Evolutionary conservation across 441 rosid genomes (phyloP).

Genomic region (Populus tomentosa): DNA sequence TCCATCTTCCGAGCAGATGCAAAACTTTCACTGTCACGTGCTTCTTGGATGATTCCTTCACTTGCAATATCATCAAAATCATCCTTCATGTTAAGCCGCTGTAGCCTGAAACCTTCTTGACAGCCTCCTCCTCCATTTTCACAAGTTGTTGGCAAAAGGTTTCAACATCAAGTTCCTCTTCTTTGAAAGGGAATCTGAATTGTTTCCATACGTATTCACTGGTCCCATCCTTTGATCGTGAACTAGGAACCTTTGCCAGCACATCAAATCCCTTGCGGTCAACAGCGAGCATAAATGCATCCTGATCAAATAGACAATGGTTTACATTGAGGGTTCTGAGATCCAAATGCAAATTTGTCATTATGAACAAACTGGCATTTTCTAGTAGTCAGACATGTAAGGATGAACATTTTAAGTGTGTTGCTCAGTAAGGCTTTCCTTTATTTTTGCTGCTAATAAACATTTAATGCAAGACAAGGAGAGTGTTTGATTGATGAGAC

Average conservation of each 20-base stretch:
- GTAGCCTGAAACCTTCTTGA: conserved; percentile 61
- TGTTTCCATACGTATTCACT: conserved; percentile 73
- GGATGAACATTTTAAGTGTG: not conserved
- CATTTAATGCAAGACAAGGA: not conserved
- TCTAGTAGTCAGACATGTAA: not conserved
- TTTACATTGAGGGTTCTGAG: not conserved
- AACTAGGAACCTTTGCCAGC: conserved; percentile 58
- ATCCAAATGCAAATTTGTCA: not conserved
- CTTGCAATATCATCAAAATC: no score
- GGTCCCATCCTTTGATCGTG: conserved; percentile 22
- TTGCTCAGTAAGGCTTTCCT: not conserved
- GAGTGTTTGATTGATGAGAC: not conserved
- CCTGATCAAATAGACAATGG: conserved; percentile 35
- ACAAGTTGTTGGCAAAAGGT: conserved; percentile 65
- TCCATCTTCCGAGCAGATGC: not conserved
- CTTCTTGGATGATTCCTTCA: not conserved
- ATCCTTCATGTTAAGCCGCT: conserved; percentile 51
- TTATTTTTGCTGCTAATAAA: not conserved
- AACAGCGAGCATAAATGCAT: conserved; percentile 64
- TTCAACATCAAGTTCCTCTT: conserved; percentile 61
- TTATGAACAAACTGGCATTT: no score
- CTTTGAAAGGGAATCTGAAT: conserved; percentile 65
- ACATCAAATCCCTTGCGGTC: conserved; percentile 79
- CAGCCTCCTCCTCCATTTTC: conserved; percentile 83
- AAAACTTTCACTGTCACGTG: not conserved